Base-by-base conservation (phyloP, 441 rosid species). In the Biscutella auriculata region DNA sequence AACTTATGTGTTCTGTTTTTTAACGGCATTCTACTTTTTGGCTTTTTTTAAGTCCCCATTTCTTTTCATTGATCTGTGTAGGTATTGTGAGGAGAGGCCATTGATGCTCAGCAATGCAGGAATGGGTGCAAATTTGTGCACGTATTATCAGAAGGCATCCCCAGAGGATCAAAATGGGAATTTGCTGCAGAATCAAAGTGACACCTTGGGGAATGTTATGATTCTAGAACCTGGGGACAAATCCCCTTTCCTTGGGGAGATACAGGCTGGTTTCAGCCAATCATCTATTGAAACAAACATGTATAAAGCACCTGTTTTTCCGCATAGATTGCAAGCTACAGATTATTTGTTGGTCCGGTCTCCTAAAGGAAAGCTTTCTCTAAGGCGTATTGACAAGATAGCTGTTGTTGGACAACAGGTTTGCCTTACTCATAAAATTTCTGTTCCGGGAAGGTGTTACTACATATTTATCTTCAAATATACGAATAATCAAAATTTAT, bases 11-110 rank as follows among this genome's bases (percentile, higher is more conserved):
- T 51, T 66, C 16, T 16, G 2, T 32, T 12, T 19, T 12, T 23
- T 25, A 30, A 19, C 4, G 37, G 62, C 57, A 48, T 40, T 37
- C 36, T 32, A 54, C 27, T 62, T 47, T 54, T 13, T 28, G 32
- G 62, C 25, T 53, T 12, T 45, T 21, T 12, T 30, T 27, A 69
- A 27, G 16, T 36, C 35, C 40, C 37, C 10, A 8, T 60, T 62
- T 36, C 30, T 36, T 42, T 41, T 16, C 45, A 28, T 46, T 62
- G n/a, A 16, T 53, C 11, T 49, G 30, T 72, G 57, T 73, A 89
- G 97, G 82, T 94, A 85, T 68, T 94, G 97, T 41, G 99, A 94
- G 85, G 97, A 90, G 79, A 85, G 99, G 50, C 97, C 99, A 57
- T 66, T 90, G 67, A 71, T 85, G 74, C 79, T 94, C 73, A 84